These are phyloP conservation scores for Saccharomyces hybrid DNA, from an alignment of 1,139 yeast species.

Conservation along the genomic window DNA sequence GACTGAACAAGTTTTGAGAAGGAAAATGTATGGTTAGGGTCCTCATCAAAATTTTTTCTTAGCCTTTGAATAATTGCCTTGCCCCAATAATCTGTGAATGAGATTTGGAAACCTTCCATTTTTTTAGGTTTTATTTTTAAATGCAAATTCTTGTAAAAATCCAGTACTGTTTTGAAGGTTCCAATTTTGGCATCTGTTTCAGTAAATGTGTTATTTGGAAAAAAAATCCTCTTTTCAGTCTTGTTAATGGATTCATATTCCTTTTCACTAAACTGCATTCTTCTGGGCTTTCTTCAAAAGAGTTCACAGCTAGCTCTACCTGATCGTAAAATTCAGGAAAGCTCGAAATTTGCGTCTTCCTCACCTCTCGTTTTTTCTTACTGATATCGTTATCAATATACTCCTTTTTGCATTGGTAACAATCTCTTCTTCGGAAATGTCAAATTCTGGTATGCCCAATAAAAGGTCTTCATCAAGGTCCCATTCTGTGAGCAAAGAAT, in stretches of 20 bases:
- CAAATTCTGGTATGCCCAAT: conserved; percentile 45
- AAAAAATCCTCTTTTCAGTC: conserved; percentile 14
- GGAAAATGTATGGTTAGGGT: conserved; percentile 14
- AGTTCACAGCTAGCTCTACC: background rate
- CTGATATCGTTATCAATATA: conserved; percentile 7
- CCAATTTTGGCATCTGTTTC: conserved; percentile 4
- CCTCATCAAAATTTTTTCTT: conserved; percentile 32
- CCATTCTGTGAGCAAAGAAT: conserved; percentile 37
- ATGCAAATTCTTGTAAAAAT: conserved; percentile 46
- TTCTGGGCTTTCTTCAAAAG: conserved; percentile 5
- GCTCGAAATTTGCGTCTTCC: conserved; percentile 6
- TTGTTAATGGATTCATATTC: conserved; percentile 14
- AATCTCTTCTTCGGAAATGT: conserved; percentile 30
- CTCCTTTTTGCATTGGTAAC: conserved; percentile 9
- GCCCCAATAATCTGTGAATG: conserved; percentile 65
- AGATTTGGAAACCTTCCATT: conserved; percentile 45
- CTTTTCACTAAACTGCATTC: conserved; percentile 20
- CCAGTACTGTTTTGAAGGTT: conserved; percentile 34
- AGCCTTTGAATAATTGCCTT: conserved; percentile 42
- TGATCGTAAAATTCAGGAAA: background rate
- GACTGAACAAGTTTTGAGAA: conserved; percentile 28
- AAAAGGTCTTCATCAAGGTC: conserved; percentile 43
- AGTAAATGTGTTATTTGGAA: conserved; percentile 5
- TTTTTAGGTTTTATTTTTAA: conserved; percentile 46
- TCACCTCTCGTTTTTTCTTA: conserved; percentile 7